These are phyloP conservation scores for Linum tenue DNA, from an alignment of 345 rosid genomes.

Conservation along the genomic window DNA sequence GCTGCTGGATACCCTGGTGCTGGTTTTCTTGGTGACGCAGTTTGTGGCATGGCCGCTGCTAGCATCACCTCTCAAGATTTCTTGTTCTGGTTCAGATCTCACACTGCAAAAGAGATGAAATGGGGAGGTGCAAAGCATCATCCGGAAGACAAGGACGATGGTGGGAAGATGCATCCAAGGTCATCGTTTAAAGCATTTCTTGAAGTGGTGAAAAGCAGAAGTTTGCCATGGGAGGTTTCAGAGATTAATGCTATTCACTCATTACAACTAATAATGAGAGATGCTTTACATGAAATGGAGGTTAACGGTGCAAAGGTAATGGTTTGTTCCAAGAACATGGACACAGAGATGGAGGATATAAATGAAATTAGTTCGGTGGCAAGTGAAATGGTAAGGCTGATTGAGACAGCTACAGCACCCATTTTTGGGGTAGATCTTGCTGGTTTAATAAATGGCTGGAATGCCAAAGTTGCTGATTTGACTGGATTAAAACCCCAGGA, in stretches of 20 bases:
- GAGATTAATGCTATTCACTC: conserved; percentile 84
- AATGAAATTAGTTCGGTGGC: conserved; percentile 60
- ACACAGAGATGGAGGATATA: conserved; percentile 29
- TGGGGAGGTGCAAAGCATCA: conserved; percentile 94
- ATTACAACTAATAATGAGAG: conserved; percentile 64
- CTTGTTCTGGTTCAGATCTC: conserved; percentile 88
- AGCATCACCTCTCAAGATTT: conserved; percentile 57
- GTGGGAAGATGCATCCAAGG: conserved; percentile 66
- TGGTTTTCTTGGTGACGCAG: conserved; percentile 53
- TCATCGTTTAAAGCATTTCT: conserved; percentile 76
- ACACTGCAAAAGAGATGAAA: conserved; percentile 59
- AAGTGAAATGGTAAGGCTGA: conserved; percentile 79
- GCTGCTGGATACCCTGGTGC: conserved; percentile 69
- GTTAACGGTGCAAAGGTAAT: conserved; percentile 30
- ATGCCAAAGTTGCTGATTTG: conserved; percentile 58
- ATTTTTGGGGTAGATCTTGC: conserved; percentile 72
- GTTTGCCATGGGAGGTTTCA: conserved; percentile 71
- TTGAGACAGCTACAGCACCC: conserved; percentile 79
- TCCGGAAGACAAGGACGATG: conserved; percentile 52
- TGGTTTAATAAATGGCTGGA: conserved; percentile 83
- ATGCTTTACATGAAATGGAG: conserved; percentile 40
- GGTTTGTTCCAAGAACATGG: conserved; percentile 17
- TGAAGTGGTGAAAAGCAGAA: conserved; percentile 65
- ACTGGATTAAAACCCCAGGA: conserved; percentile 50
- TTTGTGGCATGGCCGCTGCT: conserved; percentile 82